These are phyloP conservation scores for Sideroxylon spinosum DNA, from an alignment of 179 eudicot genomes.

Conservation along the genomic window DNA sequence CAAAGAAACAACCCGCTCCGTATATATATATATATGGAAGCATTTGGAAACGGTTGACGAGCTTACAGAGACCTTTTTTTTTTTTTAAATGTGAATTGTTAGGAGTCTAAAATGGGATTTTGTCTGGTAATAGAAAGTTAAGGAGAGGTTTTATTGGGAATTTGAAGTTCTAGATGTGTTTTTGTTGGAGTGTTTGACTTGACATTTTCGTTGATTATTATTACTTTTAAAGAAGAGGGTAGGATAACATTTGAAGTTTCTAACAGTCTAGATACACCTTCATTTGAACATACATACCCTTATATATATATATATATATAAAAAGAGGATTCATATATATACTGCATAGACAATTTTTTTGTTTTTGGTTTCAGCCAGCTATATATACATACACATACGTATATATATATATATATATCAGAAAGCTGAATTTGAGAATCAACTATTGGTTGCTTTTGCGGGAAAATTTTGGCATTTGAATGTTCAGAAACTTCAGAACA, in stretches of 20 bases:
- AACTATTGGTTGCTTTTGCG: no score
- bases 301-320: background rate
- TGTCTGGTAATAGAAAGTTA: background rate
- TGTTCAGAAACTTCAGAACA: no score
- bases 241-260: background rate
- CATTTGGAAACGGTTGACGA: background rate
- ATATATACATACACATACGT: no score
- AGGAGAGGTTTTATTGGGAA: background rate
- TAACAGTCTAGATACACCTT: background rate
- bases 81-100: background rate
- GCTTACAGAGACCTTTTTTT: background rate
- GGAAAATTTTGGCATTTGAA: no score
- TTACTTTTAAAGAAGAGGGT: no score
- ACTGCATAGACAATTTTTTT: no score
- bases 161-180: background rate
- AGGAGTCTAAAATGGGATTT: background rate
- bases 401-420: no score
- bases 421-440: no score
- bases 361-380: no score
- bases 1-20: background rate
- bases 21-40: background rate
- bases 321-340: background rate
- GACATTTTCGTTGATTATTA: background rate
- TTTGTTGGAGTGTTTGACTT: conserved; percentile 14
- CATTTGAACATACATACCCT: background rate